Base-by-base conservation (phyloP, 2,329 filamentous ascomycete species). In the Capronia americana region DNA sequence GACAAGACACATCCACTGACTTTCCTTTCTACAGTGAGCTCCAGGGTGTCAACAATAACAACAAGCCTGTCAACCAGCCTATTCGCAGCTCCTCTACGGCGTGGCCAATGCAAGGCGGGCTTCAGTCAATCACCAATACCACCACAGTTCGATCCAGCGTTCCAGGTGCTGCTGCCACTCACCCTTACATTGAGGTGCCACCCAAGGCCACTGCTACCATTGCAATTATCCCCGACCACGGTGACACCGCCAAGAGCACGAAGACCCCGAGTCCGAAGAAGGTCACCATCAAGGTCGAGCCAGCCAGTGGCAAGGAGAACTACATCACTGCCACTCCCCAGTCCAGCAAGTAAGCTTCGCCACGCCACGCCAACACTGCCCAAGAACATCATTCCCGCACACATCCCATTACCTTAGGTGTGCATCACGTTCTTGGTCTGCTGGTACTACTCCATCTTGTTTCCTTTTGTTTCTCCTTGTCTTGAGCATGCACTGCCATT, bases 241-340 rank as follows among this genome's bases (percentile, higher is more conserved):
- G 68, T 24, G 74, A 77, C 28, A 24, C 64, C 28, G 58, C 20
- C 34, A 71, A 74, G 57, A 76, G 74, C 57, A 76, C 79, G 12
- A 76, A 76, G 53, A 76, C 76, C 60, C 77, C 78, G 28, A 81
- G 76, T 65, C 77, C 79, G n/a, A 76, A 76, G 32, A 81, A 80
- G 68, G 76, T 78, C 57, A 77, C 67, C 30, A 71, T 75, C 66
- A 75, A 76, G 62, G 71, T 77, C 17, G 77, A 75, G 14, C 78
- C 78, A 34, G 76, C 78, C 12, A 77, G 78, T 14, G 76, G 77
- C 64, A 78, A 78, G 72, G 77, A 78, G 66, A 74, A 80, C 48
- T 64, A 74, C 41, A 69, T 75, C n/a, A 77, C 75, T 20, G 77
- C 77, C 53, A 65, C 69, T 65, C 66, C 69, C 34, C 68, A 68